Evolutionary conservation across 192 early-diverging fungal genomes (phyloP), one percentile per base, ranked within the genome.

Genomic region (Funneliformis mosseae): DNA sequence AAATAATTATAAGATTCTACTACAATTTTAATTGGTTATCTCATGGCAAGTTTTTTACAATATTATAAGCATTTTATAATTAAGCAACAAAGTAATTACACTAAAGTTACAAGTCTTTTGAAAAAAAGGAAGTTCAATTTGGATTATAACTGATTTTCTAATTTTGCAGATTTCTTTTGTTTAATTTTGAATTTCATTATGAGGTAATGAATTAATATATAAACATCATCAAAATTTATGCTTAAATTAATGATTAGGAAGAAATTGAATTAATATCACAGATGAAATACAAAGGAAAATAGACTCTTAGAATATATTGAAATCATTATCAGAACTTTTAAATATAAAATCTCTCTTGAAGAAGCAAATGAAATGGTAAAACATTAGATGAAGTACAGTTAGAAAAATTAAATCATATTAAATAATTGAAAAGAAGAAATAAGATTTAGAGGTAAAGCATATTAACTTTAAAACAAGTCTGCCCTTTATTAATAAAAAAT

Each of bases 231-330:
- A 39, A n/a, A 27, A 25, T 27, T 68, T 33, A 46, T 55, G n/a
- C 3, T 38, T 27, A 12, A 11, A n/a, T n/a, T n/a, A n/a, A n/a
- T n/a, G n/a, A n/a, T n/a, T 61, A 97, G n/a, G 90, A 97, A 74
- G 98, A 99, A 81, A 97, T 99, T n/a, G 98, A 99, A 84, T 97
- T 95, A 21, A 99, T 99, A 74, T 88, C 97, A 18, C 92, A 94
- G 74, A 99, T 99, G 98, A 98, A 98, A 82, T 91, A 97, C 6
- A 98, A 97, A 83, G 97, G 98, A 99, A 74, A 97, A 98, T 76
- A 97, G 98, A 2, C 84, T 99, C 59, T 89, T 99, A 8, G 98
- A 99, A 83, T 99, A 98, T 83, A 87, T 99, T 41, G 98, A 99
- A 84, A 97, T 99, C 83, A 99, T 99, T 64, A 98, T 99, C 43